Evolutionary conservation across 495 filamentous ascomycete species (phyloP).

Genomic region (Staphylotrichum longicolle): DNA sequence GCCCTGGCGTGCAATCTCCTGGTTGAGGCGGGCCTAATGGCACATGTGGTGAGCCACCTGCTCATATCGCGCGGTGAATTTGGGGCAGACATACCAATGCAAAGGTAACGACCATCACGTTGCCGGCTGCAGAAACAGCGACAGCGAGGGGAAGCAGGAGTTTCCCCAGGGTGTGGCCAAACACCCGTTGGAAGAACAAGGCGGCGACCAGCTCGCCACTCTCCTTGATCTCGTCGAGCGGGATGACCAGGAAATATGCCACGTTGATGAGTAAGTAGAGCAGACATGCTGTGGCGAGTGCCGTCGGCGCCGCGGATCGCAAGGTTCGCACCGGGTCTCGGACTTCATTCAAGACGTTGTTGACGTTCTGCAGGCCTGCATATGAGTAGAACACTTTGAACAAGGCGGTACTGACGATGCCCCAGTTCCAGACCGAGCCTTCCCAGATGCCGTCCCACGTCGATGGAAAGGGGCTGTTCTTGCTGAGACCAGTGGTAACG

Average conservation of each 20-base stretch:
- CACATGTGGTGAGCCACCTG: no score
- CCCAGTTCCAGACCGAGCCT: constrained; percentile 56
- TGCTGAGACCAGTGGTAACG: background rate
- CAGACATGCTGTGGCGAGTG: constrained; percentile 57
- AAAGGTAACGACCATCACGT: constrained; percentile 78
- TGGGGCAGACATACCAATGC: constrained; percentile 25
- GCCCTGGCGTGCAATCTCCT: constrained; percentile 50
- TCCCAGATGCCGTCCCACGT: constrained; percentile 48
- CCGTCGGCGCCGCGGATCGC: constrained; percentile 59
- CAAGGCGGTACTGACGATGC: constrained; percentile 57
- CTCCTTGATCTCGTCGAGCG: constrained; percentile 64
- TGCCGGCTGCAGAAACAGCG: constrained; percentile 60
- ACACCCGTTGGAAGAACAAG: constrained; percentile 64
- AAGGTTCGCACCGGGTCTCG: constrained; percentile 66
- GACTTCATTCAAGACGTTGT: constrained; percentile 77
- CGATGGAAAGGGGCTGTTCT: constrained; percentile 15
- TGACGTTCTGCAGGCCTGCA: constrained; percentile 63
- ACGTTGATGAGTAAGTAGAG: constrained; percentile 65
- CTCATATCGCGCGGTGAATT: background rate
- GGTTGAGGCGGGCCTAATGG: constrained; percentile 56
- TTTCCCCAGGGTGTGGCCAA: constrained; percentile 58
- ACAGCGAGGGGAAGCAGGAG: constrained; percentile 19
- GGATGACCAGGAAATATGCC: constrained; percentile 67
- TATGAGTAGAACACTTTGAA: constrained; percentile 77
- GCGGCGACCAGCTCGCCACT: constrained; percentile 68